These are phyloP conservation scores for Thraustotheca clavata DNA, from an alignment of 352 stramenopile species.

Conservation along the genomic window DNA sequence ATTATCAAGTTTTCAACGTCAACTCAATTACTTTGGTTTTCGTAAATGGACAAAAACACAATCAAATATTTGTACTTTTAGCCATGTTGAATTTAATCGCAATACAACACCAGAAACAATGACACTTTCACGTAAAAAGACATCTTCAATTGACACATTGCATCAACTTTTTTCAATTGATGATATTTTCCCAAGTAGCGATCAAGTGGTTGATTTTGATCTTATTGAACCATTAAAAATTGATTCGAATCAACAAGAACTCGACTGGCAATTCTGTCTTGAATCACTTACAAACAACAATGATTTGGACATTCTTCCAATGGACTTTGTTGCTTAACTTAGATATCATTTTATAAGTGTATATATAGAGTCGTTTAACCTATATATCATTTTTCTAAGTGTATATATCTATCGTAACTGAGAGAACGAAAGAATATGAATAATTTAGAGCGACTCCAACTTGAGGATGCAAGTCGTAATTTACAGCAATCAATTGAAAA, in stretches of 20 bases:
- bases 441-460: background rate
- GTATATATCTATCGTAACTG: background rate
- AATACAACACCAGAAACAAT: too few species aligned
- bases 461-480: conserved; percentile 2
- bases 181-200: too few species aligned
- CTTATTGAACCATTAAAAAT: background rate
- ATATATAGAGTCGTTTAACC: background rate
- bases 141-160: too few species aligned
- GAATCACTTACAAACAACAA: too few species aligned
- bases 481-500: conserved; percentile 15
- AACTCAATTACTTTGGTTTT: conserved; percentile 93
- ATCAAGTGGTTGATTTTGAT: background rate
- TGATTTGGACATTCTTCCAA: too few species aligned
- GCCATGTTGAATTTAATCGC: conserved; percentile 56
- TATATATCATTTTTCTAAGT: background rate
- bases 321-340: too few species aligned
- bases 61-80: conserved; percentile 67
- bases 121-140: too few species aligned
- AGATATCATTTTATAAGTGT: too few species aligned
- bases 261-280: too few species aligned
- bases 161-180: too few species aligned
- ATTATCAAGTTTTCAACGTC: conserved; percentile 88
- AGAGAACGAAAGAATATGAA: background rate
- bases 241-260: background rate
- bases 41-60: conserved; percentile 75